Conservation (phyloP, 192 early-diverging fungal species). For the Spizellomyces punctatus region DNA sequence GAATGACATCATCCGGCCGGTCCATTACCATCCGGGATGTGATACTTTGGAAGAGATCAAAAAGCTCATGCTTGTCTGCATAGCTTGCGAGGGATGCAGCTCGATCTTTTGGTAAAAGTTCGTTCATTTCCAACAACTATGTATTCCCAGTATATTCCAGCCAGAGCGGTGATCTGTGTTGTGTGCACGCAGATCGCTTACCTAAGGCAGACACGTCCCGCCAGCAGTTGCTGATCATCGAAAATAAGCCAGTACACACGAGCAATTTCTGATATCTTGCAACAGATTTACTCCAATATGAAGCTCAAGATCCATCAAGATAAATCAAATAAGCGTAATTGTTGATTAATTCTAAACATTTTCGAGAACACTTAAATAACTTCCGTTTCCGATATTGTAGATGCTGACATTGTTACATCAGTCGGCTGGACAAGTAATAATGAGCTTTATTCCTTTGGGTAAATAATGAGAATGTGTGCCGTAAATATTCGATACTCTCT, state of each 20-base stretch:
- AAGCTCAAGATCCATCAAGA: conserved; percentile 48
- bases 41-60: conserved; percentile 50
- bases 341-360: neutral
- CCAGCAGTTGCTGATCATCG: too few relatives aligned
- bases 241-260: too few relatives aligned
- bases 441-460: conserved; percentile 62
- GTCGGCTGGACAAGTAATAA: conserved; percentile 62
- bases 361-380: neutral
- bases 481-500: neutral
- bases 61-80: conserved; percentile 58
- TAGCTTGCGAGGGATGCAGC: conserved; percentile 47
- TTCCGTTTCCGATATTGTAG: conserved; percentile 21
- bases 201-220: too few relatives aligned
- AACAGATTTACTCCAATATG: conserved; percentile 17
- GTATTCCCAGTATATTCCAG: neutral
- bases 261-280: too few relatives aligned
- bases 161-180: too few relatives aligned
- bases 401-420: conserved; percentile 53
- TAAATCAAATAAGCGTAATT: conserved; percentile 33
- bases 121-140: conserved; percentile 24
- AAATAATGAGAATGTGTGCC: neutral
- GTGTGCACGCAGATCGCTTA: too few relatives aligned
- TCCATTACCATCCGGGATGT: conserved; percentile 45
- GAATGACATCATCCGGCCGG: conserved; percentile 48
- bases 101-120: conserved; percentile 36